Evolutionary conservation across 2,329 filamentous ascomycete species (phyloP).

Genomic region (Neonectria sp.): DNA sequence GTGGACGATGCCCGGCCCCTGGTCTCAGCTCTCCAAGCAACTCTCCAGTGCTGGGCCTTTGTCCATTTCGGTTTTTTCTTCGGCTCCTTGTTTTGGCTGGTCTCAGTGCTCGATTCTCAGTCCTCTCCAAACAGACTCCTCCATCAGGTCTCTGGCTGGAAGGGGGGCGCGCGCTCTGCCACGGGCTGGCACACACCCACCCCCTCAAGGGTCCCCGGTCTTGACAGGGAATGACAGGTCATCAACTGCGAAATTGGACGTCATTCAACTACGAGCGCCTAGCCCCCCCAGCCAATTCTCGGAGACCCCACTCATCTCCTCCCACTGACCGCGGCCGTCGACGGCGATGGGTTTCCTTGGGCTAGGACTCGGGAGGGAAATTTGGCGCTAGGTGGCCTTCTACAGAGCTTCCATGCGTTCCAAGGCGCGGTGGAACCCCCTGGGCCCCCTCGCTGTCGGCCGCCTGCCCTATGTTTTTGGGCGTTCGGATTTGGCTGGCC

Average conservation of each 20-base stretch:
- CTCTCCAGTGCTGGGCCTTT: background rate
- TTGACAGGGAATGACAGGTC: slow-evolving; percentile 40
- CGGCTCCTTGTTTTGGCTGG: slow-evolving; percentile 20
- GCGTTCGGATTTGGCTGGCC: slow-evolving; percentile 8
- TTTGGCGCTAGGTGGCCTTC: slow-evolving; percentile 40
- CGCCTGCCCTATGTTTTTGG: slow-evolving; percentile 23
- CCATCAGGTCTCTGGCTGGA: background rate
- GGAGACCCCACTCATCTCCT: slow-evolving; percentile 36
- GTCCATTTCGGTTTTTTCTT: slow-evolving; percentile 16
- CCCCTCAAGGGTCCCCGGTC: slow-evolving; percentile 15
- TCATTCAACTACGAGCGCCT: slow-evolving; percentile 43
- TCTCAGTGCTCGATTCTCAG: slow-evolving; percentile 12
- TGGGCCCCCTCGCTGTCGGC: slow-evolving; percentile 7
- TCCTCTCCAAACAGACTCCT: slow-evolving; percentile 9
- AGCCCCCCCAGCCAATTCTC: slow-evolving; percentile 38
- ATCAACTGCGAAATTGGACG: slow-evolving; percentile 47
- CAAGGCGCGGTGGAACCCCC: slow-evolving; percentile 40
- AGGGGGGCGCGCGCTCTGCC: slow-evolving; percentile 8
- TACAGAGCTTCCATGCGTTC: slow-evolving; percentile 48
- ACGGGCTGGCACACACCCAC: slow-evolving; percentile 15
- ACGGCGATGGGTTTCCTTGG: slow-evolving; percentile 13
- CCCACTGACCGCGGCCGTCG: slow-evolving; percentile 14
- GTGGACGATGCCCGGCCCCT: slow-evolving; percentile 38
- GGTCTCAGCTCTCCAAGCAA: slow-evolving; percentile 37
- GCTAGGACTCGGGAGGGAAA: slow-evolving; percentile 24